These are phyloP conservation scores for Penicillium sp. DNA, from an alignment of 2,329 filamentous ascomycete species.

Conservation along the genomic window DNA sequence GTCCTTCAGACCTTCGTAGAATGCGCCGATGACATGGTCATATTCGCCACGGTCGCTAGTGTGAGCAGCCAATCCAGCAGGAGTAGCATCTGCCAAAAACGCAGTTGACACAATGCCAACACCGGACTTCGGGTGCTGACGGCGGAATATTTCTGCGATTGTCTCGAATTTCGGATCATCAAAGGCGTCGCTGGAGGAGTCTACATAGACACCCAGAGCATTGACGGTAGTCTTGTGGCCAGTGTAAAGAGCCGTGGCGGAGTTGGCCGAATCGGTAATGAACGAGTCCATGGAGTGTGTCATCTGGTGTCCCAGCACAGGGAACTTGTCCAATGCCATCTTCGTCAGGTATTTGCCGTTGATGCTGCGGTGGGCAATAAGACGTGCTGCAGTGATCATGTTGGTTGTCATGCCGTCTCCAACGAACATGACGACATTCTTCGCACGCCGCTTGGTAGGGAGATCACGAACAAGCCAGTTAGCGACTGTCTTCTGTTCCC, in stretches of 20 bases:
- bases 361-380: constrained; percentile 77
- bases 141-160: constrained; percentile 69
- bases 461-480: constrained; percentile 75
- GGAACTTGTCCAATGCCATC: constrained; percentile 79
- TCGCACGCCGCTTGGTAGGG: constrained; percentile 68
- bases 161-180: constrained; percentile 87
- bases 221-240: constrained; percentile 85
- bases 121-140: constrained; percentile 61
- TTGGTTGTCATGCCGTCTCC: constrained; percentile 63
- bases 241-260: constrained; percentile 75
- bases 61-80: constrained; percentile 71
- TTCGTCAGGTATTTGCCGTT: constrained; percentile 79
- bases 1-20: constrained; percentile 72
- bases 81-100: constrained; percentile 72
- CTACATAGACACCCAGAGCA: constrained; percentile 76
- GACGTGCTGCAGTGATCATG: constrained; percentile 64
- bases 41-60: constrained; percentile 69
- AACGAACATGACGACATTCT: constrained; percentile 84
- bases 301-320: constrained; percentile 84
- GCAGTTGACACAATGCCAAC: constrained; percentile 75
- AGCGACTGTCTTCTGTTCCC: constrained; percentile 67
- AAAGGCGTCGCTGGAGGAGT: constrained; percentile 69
- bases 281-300: constrained; percentile 81
- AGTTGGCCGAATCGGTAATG: constrained; percentile 86
- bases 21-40: constrained; percentile 71